Evolutionary conservation across 139 green algal species (phyloP).

Genomic region (Yamagishiella unicocca): DNA sequence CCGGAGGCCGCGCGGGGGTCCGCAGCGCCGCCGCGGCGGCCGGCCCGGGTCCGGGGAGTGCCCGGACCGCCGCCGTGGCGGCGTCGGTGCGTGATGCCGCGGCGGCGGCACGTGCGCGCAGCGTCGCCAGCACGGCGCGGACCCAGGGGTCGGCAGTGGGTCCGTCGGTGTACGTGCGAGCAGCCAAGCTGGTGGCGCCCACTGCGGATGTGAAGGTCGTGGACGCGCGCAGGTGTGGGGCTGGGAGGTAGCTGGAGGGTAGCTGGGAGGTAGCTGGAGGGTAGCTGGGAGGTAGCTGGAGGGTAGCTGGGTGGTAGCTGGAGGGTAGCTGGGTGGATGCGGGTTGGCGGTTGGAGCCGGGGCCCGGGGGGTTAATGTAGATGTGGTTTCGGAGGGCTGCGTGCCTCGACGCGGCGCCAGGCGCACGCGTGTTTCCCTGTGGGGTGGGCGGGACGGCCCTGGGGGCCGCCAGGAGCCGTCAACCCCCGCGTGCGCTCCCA

Average conservation of each 20-base stretch:
- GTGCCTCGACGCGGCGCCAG: no score
- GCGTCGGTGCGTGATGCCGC: neutral
- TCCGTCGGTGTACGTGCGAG: slow-evolving; percentile 38
- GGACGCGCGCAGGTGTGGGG: slow-evolving; percentile 53
- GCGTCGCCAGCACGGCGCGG: neutral
- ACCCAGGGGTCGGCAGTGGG: slow-evolving; percentile 19
- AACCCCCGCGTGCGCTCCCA: no score
- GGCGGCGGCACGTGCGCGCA: neutral
- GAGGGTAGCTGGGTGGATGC: no score
- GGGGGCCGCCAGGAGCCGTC: no score
- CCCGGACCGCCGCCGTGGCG: neutral
- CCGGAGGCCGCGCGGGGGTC: neutral
- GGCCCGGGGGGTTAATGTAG: no score
- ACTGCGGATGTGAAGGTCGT: slow-evolving; percentile 56
- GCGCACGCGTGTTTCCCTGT: no score
- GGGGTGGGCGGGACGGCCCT: no score
- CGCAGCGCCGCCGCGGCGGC: neutral
- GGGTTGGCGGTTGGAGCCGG: no score
- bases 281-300: no score
- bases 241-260: neutral
- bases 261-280: no score
- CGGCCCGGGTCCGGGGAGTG: slow-evolving; percentile 8
- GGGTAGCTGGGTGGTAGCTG: neutral
- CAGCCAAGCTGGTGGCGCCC: slow-evolving; percentile 37
- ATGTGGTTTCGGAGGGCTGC: no score